phyloP scores from a whole-genome alignment of 2,329 filamentous ascomycete genomes.

The Plectosphaerella cucumerina region DNA sequence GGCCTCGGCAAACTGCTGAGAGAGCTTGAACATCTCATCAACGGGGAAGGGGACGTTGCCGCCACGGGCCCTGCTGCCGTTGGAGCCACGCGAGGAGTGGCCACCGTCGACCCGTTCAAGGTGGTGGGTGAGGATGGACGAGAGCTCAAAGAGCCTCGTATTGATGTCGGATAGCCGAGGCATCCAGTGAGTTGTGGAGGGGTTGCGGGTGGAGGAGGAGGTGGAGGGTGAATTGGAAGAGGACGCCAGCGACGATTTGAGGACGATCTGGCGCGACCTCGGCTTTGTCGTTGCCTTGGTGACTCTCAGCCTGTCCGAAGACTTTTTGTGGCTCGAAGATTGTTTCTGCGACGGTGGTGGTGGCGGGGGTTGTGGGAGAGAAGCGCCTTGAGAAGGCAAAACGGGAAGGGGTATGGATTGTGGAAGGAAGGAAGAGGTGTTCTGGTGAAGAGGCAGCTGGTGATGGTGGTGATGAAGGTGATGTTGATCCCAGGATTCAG shows the following conservation, averaged over 20 bases:
- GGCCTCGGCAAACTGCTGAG: slow-evolving; percentile 29
- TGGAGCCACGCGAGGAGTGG: not conserved
- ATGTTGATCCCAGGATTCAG: slow-evolving; percentile 8
- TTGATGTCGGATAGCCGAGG: slow-evolving; percentile 33
- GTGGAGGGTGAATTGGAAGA: too few species aligned
- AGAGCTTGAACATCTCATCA: slow-evolving; percentile 36
- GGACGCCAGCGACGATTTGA: slow-evolving; percentile 12
- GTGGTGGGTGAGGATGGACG: slow-evolving; percentile 24
- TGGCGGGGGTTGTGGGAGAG: not conserved
- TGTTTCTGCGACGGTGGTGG: not conserved
- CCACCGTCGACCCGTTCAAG: slow-evolving; percentile 12
- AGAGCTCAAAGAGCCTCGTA: slow-evolving; percentile 31
- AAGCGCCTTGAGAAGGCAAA: not conserved
- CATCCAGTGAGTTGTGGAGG: slow-evolving; percentile 28
- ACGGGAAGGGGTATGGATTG: not conserved
- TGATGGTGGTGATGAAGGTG: not conserved
- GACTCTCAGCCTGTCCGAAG: not conserved
- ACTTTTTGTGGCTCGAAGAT: too few species aligned
- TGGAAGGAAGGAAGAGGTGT: not conserved
- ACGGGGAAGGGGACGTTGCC: slow-evolving; percentile 27
- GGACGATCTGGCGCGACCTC: slow-evolving; percentile 25
- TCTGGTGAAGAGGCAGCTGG: not conserved
- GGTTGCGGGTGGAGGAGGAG: slow-evolving; percentile 14
- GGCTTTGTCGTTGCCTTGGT: not conserved
- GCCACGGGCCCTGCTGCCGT: not conserved